Conservation (phyloP, 805 yeast genomes). For the Saturnispora serradocipensis region DNA sequence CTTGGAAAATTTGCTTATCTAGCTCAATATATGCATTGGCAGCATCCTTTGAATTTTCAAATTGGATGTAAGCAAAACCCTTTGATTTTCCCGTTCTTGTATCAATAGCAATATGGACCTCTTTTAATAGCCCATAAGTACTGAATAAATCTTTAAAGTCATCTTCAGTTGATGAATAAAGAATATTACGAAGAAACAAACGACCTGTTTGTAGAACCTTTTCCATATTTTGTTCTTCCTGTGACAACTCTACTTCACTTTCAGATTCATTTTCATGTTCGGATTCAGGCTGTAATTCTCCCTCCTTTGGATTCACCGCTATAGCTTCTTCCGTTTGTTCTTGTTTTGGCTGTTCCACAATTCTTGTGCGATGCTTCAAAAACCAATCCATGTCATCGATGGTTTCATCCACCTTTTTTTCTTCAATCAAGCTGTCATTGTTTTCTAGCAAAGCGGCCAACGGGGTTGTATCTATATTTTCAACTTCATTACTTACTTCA, state of each 20-base stretch:
- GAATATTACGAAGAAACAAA: conserved; percentile 77
- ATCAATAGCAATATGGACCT: conserved; percentile 88
- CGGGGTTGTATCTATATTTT: conserved; percentile 46
- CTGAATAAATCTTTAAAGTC: conserved; percentile 63
- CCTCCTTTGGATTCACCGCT: not conserved
- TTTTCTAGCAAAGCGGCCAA: conserved; percentile 19
- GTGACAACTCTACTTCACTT: conserved; percentile 18
- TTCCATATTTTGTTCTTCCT: conserved; percentile 39
- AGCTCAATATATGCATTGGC: conserved; percentile 60
- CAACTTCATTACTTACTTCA: conserved; percentile 36
- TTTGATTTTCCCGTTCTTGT: conserved; percentile 84
- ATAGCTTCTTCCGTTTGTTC: conserved; percentile 4
- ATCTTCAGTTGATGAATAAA: conserved; percentile 67
- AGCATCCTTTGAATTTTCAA: conserved; percentile 61
- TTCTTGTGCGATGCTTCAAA: conserved; percentile 61
- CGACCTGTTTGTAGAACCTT: conserved; percentile 66
- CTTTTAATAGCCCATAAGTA: conserved; percentile 65
- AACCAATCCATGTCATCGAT: conserved; percentile 86
- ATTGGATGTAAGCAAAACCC: conserved; percentile 85
- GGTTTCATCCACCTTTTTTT: conserved; percentile 26
- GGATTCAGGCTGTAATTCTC: not conserved
- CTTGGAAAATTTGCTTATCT: conserved; percentile 89
- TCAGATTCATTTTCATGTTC: conserved; percentile 6
- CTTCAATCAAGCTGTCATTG: conserved; percentile 12
- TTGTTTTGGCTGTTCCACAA: conserved; percentile 32